Evolutionary conservation across 495 filamentous ascomycete species (phyloP).

Genomic region (Penicillium samsonianum): DNA sequence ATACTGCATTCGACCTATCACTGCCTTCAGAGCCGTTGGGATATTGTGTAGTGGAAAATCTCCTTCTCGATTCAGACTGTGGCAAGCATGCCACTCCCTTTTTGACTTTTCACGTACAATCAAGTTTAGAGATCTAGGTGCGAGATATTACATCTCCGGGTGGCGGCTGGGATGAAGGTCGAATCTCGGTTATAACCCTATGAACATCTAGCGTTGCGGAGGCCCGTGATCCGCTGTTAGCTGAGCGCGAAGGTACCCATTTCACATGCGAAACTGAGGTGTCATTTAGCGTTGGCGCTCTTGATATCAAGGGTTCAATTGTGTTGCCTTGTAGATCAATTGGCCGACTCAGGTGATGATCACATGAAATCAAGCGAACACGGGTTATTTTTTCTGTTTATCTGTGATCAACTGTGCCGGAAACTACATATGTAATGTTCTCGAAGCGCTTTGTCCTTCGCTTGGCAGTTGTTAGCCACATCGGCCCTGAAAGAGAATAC

Average conservation of each 20-base stretch:
- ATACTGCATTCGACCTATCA: background rate
- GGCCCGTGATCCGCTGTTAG: background rate
- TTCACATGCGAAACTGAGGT: conserved; percentile 8
- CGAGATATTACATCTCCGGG: background rate
- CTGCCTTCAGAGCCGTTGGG: background rate
- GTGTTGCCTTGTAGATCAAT: background rate
- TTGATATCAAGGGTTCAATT: background rate
- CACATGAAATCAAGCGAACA: background rate
- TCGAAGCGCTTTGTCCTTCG: conserved; percentile 7
- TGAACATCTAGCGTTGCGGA: background rate
- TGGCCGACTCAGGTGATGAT: background rate
- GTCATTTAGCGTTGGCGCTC: background rate
- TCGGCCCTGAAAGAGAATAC: background rate
- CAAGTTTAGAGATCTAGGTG: background rate
- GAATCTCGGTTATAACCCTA: background rate
- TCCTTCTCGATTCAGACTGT: conserved; percentile 12
- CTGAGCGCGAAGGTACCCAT: background rate
- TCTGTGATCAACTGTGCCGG: background rate
- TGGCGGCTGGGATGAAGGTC: background rate
- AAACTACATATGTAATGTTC: background rate
- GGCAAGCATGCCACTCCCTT: conserved; percentile 19
- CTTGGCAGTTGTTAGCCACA: conserved; percentile 5
- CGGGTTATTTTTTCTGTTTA: background rate
- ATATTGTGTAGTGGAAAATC: conserved; percentile 9
- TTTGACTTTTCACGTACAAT: background rate